Percentiles rank a stretch among this genome's conserved stretches.
phyloP scores from a whole-genome alignment of 805 yeast genomes.

The Schwanniomyces vanrijiae region DNA sequence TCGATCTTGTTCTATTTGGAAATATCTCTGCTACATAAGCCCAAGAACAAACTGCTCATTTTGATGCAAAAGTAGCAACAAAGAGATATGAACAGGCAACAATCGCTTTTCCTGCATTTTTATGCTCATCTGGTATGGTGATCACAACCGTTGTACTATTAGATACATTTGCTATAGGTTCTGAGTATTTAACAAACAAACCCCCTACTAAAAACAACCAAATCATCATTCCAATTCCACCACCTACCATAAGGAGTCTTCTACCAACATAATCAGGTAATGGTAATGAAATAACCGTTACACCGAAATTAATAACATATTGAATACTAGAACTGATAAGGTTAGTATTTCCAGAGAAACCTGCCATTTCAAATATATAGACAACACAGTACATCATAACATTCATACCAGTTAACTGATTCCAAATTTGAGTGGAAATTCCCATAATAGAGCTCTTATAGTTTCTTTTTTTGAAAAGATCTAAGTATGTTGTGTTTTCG shows the following conservation, averaged over 20 bases:
- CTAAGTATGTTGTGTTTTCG: constrained; percentile 43
- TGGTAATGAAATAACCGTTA: constrained; percentile 62
- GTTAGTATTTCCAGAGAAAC: constrained; percentile 46
- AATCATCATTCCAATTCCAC: constrained; percentile 46
- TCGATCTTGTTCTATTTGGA: constrained; percentile 48
- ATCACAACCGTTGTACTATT: constrained; percentile 24
- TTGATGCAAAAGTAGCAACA: constrained; percentile 51
- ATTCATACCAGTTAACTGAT: constrained; percentile 61
- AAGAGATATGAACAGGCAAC: constrained; percentile 51
- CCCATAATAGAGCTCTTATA: constrained; percentile 52
- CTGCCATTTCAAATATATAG: constrained; percentile 60
- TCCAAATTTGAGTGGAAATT: constrained; percentile 54
- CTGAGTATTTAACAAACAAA: constrained; percentile 35
- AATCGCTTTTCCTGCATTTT: constrained; percentile 40
- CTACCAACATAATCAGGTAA: constrained; percentile 64
- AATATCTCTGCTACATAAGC: constrained; percentile 63
- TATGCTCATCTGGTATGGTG: constrained; percentile 30
- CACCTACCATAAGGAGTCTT: constrained; percentile 55
- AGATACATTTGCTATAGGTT: constrained; percentile 14
- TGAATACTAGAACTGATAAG: constrained; percentile 60
- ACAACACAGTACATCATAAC: constrained; percentile 65
- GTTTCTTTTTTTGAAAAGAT: constrained; percentile 53
- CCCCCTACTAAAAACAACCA: constrained; percentile 43
- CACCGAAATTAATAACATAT: constrained; percentile 53
- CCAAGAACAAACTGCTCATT: constrained; percentile 57